Percentiles rank a stretch among this genome's conserved stretches.
Conservation (phyloP, 331 rosid species). For the Saraca asoca region DNA sequence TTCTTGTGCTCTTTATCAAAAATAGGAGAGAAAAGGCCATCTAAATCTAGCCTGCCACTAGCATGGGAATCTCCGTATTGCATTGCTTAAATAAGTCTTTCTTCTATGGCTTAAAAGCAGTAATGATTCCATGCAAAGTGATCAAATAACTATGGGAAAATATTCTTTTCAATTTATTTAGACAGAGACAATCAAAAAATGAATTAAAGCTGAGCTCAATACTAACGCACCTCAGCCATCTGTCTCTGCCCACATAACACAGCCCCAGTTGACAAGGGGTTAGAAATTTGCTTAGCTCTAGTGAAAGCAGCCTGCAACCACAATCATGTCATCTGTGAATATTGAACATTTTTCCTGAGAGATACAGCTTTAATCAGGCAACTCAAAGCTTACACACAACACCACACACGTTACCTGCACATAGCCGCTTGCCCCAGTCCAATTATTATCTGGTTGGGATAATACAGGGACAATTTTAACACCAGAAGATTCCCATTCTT, state of each 20-base stretch:
- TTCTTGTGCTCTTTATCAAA: not conserved
- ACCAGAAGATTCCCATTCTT: conserved; percentile 91
- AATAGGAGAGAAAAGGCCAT: conserved; percentile 2
- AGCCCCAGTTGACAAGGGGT: conserved; percentile 70
- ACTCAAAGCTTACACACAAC: not conserved
- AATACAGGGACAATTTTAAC: conserved; percentile 85
- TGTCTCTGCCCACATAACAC: conserved; percentile 91
- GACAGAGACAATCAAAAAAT: not conserved
- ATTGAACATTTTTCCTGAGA: not conserved
- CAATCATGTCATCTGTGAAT: conserved; percentile 11
- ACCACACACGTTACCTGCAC: conserved; percentile 64
- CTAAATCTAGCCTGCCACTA: not conserved
- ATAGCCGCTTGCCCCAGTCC: conserved; percentile 84
- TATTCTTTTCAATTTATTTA: conserved; percentile 11
- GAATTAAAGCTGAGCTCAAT: not conserved
- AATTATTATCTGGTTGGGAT: conserved; percentile 76
- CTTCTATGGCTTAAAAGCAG: not conserved
- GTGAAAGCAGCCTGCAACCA: conserved; percentile 80
- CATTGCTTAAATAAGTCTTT: not conserved
- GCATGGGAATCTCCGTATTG: not conserved
- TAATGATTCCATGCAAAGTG: not conserved
- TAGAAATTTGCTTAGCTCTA: conserved; percentile 63
- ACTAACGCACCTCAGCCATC: conserved; percentile 75
- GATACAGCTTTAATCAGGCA: not conserved
- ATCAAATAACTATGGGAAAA: not conserved